Conservation (phyloP, 1,139 yeast species). For the Dujonia santamariae region DNA sequence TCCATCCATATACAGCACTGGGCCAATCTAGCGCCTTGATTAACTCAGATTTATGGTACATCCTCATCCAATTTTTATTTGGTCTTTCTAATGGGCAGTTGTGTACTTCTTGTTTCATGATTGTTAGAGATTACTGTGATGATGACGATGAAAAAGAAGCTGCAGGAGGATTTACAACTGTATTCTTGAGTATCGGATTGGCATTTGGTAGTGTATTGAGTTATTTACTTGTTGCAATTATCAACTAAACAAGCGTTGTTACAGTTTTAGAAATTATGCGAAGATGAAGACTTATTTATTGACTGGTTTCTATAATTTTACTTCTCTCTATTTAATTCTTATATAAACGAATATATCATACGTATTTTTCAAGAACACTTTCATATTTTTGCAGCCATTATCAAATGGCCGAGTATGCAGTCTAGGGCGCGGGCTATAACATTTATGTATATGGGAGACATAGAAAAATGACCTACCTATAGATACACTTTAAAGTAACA, state of each 20-base stretch:
- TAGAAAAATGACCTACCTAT: too few species aligned
- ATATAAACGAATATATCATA: too few species aligned
- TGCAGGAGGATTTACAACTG: conserved; percentile 89
- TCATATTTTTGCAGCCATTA: too few species aligned
- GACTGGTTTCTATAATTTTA: too few species aligned
- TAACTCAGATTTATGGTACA: conserved; percentile 64
- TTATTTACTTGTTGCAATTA: conserved; percentile 52
- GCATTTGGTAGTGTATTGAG: conserved; percentile 76
- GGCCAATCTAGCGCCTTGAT: conserved; percentile 33
- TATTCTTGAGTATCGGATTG: conserved; percentile 71
- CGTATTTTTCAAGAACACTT: too few species aligned
- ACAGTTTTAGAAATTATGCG: too few species aligned
- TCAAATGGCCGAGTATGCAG: too few species aligned
- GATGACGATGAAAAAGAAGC: conserved; percentile 76
- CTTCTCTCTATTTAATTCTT: too few species aligned
- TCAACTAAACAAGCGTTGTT: conserved; percentile 16
- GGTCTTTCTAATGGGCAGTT: conserved; percentile 89
- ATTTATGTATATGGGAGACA: too few species aligned
- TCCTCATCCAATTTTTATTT: conserved; percentile 67
- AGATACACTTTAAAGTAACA: too few species aligned
- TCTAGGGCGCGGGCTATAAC: too few species aligned
- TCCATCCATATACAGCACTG: conserved; percentile 31
- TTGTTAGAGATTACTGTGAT: conserved; percentile 58
- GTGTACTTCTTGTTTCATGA: conserved; percentile 78
- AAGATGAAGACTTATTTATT: too few species aligned